Percentiles rank a stretch among this genome's conserved stretches.
Evolutionary conservation across 192 early-diverging fungal genomes (phyloP).

Genomic region (Phlyctochytrium planicorne): DNA sequence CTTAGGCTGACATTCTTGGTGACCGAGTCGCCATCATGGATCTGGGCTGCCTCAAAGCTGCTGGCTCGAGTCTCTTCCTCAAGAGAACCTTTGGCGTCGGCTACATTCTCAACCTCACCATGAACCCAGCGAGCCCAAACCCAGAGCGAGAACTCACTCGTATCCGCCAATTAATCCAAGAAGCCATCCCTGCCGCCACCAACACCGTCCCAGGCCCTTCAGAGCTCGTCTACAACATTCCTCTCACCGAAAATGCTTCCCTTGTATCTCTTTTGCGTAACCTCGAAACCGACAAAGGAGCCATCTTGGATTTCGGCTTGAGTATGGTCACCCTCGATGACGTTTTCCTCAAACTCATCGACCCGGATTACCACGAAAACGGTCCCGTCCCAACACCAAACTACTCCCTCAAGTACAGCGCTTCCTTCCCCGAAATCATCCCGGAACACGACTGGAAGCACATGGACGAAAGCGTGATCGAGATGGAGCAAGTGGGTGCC

Average conservation of each 20-base stretch:
- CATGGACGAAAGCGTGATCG: neutral
- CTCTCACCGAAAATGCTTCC: neutral
- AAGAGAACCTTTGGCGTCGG: slow-evolving; percentile 56
- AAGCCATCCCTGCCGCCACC: neutral
- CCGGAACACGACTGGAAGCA: neutral
- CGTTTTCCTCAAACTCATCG: slow-evolving; percentile 14
- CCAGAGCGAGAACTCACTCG: neutral
- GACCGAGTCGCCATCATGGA: slow-evolving; percentile 51
- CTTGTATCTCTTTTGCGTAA: neutral
- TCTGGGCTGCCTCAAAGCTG: slow-evolving; percentile 44
- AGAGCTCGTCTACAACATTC: neutral
- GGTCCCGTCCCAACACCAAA: neutral
- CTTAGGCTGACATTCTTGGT: slow-evolving; percentile 40
- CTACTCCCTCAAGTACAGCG: neutral
- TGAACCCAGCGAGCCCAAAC: neutral
- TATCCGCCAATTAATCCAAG: slow-evolving; percentile 34
- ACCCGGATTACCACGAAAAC: neutral
- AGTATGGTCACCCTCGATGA: slow-evolving; percentile 21
- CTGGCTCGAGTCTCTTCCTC: slow-evolving; percentile 54
- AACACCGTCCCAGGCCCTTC: slow-evolving; percentile 30
- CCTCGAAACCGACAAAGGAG: neutral
- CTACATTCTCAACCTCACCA: slow-evolving; percentile 39
- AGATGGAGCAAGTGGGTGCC: neutral
- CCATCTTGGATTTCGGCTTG: slow-evolving; percentile 1
- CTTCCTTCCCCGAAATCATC: neutral